phyloP scores from a whole-genome alignment of 2,329 filamentous ascomycete genomes.

The Tolypocladium inflatum region DNA sequence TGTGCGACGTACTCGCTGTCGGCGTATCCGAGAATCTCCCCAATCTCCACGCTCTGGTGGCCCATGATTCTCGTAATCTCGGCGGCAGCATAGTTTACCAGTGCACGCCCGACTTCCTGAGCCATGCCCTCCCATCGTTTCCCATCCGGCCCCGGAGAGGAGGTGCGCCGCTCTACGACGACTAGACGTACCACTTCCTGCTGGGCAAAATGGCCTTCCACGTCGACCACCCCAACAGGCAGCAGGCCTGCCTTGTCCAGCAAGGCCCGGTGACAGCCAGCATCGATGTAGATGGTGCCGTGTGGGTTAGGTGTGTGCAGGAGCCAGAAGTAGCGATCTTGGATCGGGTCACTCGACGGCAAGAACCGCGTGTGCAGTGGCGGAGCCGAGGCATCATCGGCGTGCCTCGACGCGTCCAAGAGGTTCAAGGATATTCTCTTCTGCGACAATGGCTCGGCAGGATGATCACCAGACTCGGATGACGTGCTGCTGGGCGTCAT shows the following conservation, averaged over 20 bases:
- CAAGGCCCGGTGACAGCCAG: slow-evolving; percentile 75
- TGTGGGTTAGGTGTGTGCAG: slow-evolving; percentile 85
- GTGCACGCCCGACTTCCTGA: slow-evolving; percentile 72
- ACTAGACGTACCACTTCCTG: slow-evolving; percentile 86
- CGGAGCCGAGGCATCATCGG: slow-evolving; percentile 19
- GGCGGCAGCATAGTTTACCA: slow-evolving; percentile 85
- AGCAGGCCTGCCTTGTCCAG: slow-evolving; percentile 77
- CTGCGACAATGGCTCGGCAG: slow-evolving; percentile 25
- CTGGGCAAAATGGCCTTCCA: slow-evolving; percentile 81
- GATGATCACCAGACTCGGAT: slow-evolving; percentile 12
- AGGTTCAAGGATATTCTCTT: slow-evolving; percentile 33
- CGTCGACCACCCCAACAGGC: slow-evolving; percentile 81
- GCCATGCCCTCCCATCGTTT: slow-evolving; percentile 42
- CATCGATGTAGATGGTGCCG: slow-evolving; percentile 85
- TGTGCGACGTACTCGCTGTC: slow-evolving; percentile 92
- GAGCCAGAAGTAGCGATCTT: slow-evolving; percentile 95
- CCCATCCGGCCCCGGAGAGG: slow-evolving; percentile 27
- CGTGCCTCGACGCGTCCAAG: slow-evolving; percentile 11
- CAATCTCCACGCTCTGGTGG: slow-evolving; percentile 72
- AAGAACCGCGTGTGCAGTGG: slow-evolving; percentile 86
- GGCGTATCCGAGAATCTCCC: slow-evolving; percentile 73
- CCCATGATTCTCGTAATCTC: slow-evolving; percentile 84
- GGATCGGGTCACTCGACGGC: slow-evolving; percentile 72
- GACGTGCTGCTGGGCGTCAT: slow-evolving; percentile 1
- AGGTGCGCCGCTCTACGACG: slow-evolving; percentile 59